Conservation (phyloP, 495 filamentous ascomycete species). For the Entonaema liquescens region DNA sequence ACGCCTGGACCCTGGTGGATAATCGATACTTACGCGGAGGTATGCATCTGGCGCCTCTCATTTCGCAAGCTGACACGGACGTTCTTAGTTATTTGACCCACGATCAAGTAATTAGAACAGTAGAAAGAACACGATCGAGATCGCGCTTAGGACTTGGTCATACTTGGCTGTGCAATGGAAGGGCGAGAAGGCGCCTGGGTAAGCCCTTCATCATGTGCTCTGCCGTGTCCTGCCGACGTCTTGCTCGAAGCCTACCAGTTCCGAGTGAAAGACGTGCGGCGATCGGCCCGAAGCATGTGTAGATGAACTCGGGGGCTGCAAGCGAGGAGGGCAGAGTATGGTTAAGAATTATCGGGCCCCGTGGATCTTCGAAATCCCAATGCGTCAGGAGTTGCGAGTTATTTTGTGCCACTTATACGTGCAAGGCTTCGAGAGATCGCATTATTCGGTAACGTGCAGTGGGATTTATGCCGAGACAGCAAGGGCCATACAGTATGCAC, state of each 20-base stretch:
- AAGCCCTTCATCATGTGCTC: too few relatives aligned
- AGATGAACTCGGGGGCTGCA: not conserved
- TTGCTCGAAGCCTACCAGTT: not conserved
- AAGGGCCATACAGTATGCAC: slow-evolving; percentile 25
- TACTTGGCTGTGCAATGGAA: not conserved
- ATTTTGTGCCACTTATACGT: slow-evolving; percentile 17
- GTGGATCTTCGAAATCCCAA: slow-evolving; percentile 7
- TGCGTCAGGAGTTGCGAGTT: slow-evolving; percentile 12
- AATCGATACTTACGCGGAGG: slow-evolving; percentile 6
- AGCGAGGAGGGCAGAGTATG: not conserved
- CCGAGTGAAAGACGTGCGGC: slow-evolving; percentile 15
- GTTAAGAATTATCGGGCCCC: not conserved
- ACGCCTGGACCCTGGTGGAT: slow-evolving; percentile 26
- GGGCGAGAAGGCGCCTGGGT: not conserved
- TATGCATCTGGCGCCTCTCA: not conserved
- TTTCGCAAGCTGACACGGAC: slow-evolving; percentile 13
- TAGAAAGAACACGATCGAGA: slow-evolving; percentile 1
- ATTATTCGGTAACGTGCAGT: slow-evolving; percentile 34
- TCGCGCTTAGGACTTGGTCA: not conserved
- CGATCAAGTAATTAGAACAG: not conserved
- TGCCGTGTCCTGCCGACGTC: slow-evolving; percentile 5
- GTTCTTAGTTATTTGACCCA: slow-evolving; percentile 6
- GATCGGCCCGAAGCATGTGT: slow-evolving; percentile 26
- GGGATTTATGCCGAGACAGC: slow-evolving; percentile 12
- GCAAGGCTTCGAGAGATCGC: slow-evolving; percentile 7